phyloP scores from a whole-genome alignment of 2,329 filamentous ascomycete genomes.

The Biscogniauxia marginata region DNA sequence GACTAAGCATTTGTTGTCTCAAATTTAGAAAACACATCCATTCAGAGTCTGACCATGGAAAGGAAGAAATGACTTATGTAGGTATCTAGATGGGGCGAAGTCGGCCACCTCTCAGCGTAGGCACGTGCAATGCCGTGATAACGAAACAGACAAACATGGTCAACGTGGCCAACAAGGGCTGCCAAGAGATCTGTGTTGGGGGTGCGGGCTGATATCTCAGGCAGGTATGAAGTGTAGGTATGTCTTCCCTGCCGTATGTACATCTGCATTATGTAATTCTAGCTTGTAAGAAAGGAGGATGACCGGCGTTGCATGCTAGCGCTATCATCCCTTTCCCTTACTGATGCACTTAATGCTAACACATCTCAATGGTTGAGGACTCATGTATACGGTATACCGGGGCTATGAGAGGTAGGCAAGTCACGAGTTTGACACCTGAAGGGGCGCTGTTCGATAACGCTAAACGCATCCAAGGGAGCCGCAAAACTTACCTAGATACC shows the following conservation, averaged over 20 bases:
- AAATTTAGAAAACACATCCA: neutral
- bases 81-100: neutral
- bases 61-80: neutral
- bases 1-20: neutral
- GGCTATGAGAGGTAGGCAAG: neutral
- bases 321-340: neutral
- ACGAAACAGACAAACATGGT: neutral
- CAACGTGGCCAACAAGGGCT: neutral
- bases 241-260: neutral
- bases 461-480: neutral
- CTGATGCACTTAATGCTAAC: neutral
- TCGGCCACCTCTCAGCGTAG: conserved; percentile 1
- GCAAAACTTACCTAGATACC: neutral
- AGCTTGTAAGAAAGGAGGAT: neutral
- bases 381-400: neutral
- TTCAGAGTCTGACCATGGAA: neutral
- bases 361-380: neutral
- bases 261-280: neutral
- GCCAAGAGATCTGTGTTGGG: neutral
- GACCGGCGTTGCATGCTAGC: neutral
- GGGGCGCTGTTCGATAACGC: neutral
- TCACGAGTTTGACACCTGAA: neutral
- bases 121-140: neutral
- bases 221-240: neutral
- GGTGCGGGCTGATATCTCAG: too few relatives aligned